phyloP scores from a whole-genome alignment of 2,329 filamentous ascomycete genomes.

The Cladosporium sp. region DNA sequence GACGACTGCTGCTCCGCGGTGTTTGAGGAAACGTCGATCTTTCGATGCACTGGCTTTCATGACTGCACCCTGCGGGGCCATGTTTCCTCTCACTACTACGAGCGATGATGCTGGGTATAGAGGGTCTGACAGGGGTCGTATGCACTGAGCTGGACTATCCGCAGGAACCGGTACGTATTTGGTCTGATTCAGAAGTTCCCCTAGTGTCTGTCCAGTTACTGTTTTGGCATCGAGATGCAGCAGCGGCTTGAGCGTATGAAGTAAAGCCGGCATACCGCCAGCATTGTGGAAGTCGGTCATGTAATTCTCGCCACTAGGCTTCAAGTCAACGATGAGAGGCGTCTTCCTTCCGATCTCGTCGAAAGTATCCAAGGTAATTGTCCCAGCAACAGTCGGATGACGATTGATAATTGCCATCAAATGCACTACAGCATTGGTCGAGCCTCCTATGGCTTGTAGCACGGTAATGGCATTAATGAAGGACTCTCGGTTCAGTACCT shows the following conservation, averaged over 20 bases:
- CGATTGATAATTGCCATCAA: constrained; percentile 45
- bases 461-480: constrained; percentile 45
- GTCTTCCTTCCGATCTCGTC: constrained; percentile 46
- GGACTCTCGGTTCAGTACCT: constrained; percentile 42
- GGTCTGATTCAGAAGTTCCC: constrained; percentile 38
- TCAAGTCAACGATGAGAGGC: constrained; percentile 48
- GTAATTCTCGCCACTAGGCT: constrained; percentile 50
- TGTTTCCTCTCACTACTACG: constrained; percentile 43
- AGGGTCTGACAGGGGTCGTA: constrained; percentile 42
- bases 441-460: constrained; percentile 42
- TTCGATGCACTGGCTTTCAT: constrained; percentile 50
- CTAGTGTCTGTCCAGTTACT: constrained; percentile 44
- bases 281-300: constrained; percentile 54
- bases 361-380: constrained; percentile 43
- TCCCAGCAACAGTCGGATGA: constrained; percentile 43
- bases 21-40: constrained; percentile 40
- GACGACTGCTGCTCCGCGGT: constrained; percentile 43
- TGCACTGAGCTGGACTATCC: constrained; percentile 38
- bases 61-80: constrained; percentile 46
- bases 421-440: constrained; percentile 42
- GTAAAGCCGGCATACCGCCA: constrained; percentile 46
- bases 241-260: constrained; percentile 44
- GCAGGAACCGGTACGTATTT: constrained; percentile 39
- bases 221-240: constrained; percentile 44
- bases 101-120: constrained; percentile 44